These are phyloP conservation scores for Eucalyptus virginea DNA, from an alignment of 345 rosid genomes.

Conservation along the genomic window DNA sequence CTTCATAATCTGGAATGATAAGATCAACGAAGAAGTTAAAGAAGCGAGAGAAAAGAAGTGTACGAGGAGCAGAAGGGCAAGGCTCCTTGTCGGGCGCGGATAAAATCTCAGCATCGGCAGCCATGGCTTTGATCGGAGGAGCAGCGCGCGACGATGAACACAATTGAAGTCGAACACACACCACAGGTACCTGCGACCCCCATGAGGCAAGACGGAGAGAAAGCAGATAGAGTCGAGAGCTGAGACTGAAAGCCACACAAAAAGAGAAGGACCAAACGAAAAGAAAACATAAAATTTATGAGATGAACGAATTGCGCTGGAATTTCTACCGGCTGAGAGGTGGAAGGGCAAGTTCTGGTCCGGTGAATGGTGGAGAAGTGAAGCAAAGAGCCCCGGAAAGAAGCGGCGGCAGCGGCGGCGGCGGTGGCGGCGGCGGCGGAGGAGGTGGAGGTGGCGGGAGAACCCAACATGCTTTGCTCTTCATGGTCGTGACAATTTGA, in stretches of 20 bases:
- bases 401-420: too few relatives aligned
- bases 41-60: background rate
- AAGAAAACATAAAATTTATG: background rate
- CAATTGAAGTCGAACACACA: background rate
- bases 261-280: background rate
- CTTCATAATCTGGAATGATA: too few relatives aligned
- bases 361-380: too few relatives aligned
- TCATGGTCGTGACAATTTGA: rapidly evolving
- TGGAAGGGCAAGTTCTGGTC: too few relatives aligned
- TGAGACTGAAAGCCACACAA: background rate
- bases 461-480: background rate
- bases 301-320: too few relatives aligned
- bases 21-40: too few relatives aligned
- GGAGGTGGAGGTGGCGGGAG: too few relatives aligned
- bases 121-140: background rate
- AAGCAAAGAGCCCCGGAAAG: too few relatives aligned
- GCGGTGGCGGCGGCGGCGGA: background rate
- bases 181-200: background rate
- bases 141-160: background rate
- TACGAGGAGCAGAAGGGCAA: too few relatives aligned
- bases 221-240: background rate
- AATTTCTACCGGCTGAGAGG: too few relatives aligned
- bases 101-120: background rate
- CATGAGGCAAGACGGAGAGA: background rate
- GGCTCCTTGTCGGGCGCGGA: too few relatives aligned